phyloP scores from a whole-genome alignment of 768 basidiomycete genomes.

The Pulveroboletus sp. region DNA sequence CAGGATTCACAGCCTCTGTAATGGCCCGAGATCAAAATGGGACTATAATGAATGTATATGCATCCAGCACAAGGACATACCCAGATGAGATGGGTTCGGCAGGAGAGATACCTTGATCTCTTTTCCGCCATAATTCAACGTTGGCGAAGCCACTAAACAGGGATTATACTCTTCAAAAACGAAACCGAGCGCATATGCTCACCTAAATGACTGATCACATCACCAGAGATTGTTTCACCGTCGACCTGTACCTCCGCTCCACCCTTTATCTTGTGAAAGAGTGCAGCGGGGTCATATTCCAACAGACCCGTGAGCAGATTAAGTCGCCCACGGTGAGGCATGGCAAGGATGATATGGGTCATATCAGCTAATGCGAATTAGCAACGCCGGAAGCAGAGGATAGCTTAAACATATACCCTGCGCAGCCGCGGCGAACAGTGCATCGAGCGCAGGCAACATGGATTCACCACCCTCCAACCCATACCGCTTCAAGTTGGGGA shows the following conservation, averaged over 20 bases:
- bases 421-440: constrained; percentile 67
- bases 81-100: constrained; percentile 78
- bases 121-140: constrained; percentile 48
- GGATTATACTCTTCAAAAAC: not conserved
- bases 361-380: constrained; percentile 50
- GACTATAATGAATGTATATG: not conserved
- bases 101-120: constrained; percentile 70
- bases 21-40: not conserved
- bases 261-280: constrained; percentile 89
- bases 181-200: constrained; percentile 16
- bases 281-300: constrained; percentile 57
- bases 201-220: constrained; percentile 87
- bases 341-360: constrained; percentile 71
- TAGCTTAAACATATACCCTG: constrained; percentile 37
- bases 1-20: constrained; percentile 82
- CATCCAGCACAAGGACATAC: constrained; percentile 28
- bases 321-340: constrained; percentile 87
- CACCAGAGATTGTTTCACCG: constrained; percentile 67
- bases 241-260: constrained; percentile 63
- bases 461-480: constrained; percentile 92
- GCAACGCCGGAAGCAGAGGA: not conserved
- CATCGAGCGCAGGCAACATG: constrained; percentile 86
- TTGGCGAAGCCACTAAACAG: constrained; percentile 61
- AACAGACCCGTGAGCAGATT: constrained; percentile 83
- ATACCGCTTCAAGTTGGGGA: constrained; percentile 85